Base-by-base conservation (phyloP, 2,329 filamentous ascomycete species). In the Cadophora sp. region DNA sequence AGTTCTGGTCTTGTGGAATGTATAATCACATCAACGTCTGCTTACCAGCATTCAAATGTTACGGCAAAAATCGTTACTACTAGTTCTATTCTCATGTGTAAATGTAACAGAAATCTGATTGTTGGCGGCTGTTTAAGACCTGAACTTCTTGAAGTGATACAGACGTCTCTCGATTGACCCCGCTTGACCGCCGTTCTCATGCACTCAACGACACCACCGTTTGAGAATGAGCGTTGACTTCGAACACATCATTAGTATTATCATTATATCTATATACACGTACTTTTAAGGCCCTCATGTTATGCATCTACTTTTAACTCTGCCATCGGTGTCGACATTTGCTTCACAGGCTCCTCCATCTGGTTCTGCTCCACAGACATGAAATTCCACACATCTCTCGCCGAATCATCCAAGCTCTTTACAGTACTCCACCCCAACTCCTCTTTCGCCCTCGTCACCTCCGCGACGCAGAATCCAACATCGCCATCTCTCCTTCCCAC, bases 381-480 rank as follows among this genome's bases (percentile, higher is more conserved):
- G 4, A 59, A 59, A 26, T 59, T 59, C 56, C 56, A 59, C 34
- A 59, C 56, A 59, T 59, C 56, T 5, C 56, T 40, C 22, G 56
- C 56, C 22, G 56, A 59, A 43, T 59, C 56, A 43, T 59, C 56
- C 56, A 59, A 59, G 12, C 56, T 59, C 22, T 68, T 72, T 48
- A 75, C 67, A 1, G 74, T 71, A n/a, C 71, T 72, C 81, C 81
- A 83, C n/a, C 78, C 80, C 4, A 83, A 75, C 70, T 82, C 80
- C 6, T 70, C 70, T 50, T 69, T 72, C 1, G 81, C 81, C 27
- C 79, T 78, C 31, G 77, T 73, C 34, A 79, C 79, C 61, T 78
- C 78, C 1, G 81, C 81, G 0, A 82, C 79, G 63, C 80, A 82
- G 24, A 77, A 76, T 26, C 80, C 80, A 11, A 83, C 80, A 69